These are phyloP conservation scores for Rhizopogon rudus DNA, from an alignment of 768 basidiomycete genomes.

Conservation along the genomic window DNA sequence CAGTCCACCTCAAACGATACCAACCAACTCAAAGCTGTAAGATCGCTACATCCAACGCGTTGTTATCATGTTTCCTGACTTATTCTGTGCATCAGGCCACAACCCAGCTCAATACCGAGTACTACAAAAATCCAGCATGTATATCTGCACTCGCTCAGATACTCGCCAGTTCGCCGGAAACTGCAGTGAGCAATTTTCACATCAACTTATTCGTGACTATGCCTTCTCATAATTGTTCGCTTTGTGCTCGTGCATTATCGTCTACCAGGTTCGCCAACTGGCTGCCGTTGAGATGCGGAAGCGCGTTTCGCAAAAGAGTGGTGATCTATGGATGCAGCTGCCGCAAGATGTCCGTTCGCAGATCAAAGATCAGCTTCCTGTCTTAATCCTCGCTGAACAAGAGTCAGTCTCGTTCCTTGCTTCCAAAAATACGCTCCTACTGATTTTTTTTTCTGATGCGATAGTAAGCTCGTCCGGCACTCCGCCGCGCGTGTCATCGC, in stretches of 20 bases:
- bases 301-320: conserved; percentile 76
- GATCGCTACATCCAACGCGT: conserved; percentile 31
- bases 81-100: conserved; percentile 61
- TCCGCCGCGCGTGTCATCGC: conserved; percentile 91
- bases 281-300: conserved; percentile 96
- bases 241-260: neutral
- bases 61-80: conserved; percentile 10
- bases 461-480: conserved; percentile 86
- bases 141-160: conserved; percentile 89
- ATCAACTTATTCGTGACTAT: conserved; percentile 7
- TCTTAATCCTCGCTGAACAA: conserved; percentile 71
- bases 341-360: conserved; percentile 63
- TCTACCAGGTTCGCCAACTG: conserved; percentile 83
- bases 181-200: conserved; percentile 53
- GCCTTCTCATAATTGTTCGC: neutral
- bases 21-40: conserved; percentile 79
- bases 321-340: conserved; percentile 76
- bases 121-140: conserved; percentile 87
- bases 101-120: conserved; percentile 83
- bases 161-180: conserved; percentile 78
- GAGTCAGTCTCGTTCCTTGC: conserved; percentile 45
- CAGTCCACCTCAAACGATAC: conserved; percentile 86
- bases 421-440: neutral
- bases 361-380: conserved; percentile 82
- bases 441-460: conserved; percentile 6